Evolutionary conservation across 2,329 filamentous ascomycete species (phyloP).

Genomic region (Neofusicoccum kwambonambiense): DNA sequence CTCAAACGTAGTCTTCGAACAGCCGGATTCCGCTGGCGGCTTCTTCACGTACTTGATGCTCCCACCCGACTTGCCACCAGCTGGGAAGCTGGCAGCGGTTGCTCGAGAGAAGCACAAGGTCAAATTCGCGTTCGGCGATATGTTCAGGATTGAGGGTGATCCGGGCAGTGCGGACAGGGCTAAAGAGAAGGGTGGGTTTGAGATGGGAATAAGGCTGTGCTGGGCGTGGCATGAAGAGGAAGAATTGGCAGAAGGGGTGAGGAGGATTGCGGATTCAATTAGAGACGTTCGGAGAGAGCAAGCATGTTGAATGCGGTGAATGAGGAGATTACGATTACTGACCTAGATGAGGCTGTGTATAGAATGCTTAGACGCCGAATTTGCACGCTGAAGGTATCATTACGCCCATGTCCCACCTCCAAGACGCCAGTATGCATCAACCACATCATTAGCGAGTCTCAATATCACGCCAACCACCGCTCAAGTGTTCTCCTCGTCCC

Average conservation of each 20-base stretch:
- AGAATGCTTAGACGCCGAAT: background rate
- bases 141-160: constrained; percentile 61
- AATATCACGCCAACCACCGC: constrained; percentile 17
- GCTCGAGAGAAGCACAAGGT: constrained; percentile 65
- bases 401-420: background rate
- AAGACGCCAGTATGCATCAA: background rate
- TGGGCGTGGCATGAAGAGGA: constrained; percentile 68
- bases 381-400: background rate
- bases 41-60: constrained; percentile 78
- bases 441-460: too few species aligned
- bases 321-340: background rate
- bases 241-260: constrained; percentile 66
- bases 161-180: constrained; percentile 27
- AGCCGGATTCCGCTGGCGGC: constrained; percentile 63
- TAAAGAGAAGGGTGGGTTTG: constrained; percentile 51
- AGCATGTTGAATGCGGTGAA: background rate
- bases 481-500: constrained; percentile 29
- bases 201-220: constrained; percentile 62
- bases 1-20: constrained; percentile 18
- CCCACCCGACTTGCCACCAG: constrained; percentile 56
- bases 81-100: constrained; percentile 54
- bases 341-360: background rate
- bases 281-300: background rate
- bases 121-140: constrained; percentile 64
- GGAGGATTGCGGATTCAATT: background rate